Evolutionary conservation across 352 stramenopile species (phyloP), one percentile per base, ranked within the genome.

Genomic region (Globisporangium parvum): DNA sequence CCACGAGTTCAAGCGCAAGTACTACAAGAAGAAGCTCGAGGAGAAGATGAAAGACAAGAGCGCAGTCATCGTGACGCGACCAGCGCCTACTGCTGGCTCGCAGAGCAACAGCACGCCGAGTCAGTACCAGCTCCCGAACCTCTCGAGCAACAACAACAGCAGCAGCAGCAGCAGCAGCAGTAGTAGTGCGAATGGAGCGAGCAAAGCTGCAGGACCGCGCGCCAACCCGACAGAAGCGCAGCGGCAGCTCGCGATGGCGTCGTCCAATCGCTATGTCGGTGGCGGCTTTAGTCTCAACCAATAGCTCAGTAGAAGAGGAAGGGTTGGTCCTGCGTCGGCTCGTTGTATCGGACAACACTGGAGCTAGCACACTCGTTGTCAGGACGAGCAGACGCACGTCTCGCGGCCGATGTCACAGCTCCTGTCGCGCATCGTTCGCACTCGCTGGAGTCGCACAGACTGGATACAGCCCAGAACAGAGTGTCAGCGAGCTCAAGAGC

Each of bases 1-100:
- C 21, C 83, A 97, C 54, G 94, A 98, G 51, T 94, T 96, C 63
- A 98, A 98, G 65, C 82, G 91, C 51, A 98, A 97, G 65, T 98
- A 97, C 62, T 98, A 98, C 83, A 94, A 97, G 63, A 91, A 89
- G 66, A 94, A 94, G 60, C 79, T 93, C 12, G 80, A 94, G 53
- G 78, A 88, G 31, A 92, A 94, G 64, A 86, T 93, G 55, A 79
- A 81, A 35, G 77, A 83, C 51, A 87, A 79, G 50, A 59, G 65
- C 5, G 60, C 70, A 28, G 59, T 73, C 14, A 42, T 80, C 17
- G 62, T 73, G 45, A 69, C 62, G 3, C 54, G 67, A 51, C 40
- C 70, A 41, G 52, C 63, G 24, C 20, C 31, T 26, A 20, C 20
- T 9, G 33, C 23, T 15, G 42, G 18, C 24, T 50, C 53, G 39